A percentile compares a stretch with the other conserved stretches of the same genome.
Evolutionary conservation across 371 early-diverging fungal genomes (phyloP).

Genomic region (Mucor saturninus): DNA sequence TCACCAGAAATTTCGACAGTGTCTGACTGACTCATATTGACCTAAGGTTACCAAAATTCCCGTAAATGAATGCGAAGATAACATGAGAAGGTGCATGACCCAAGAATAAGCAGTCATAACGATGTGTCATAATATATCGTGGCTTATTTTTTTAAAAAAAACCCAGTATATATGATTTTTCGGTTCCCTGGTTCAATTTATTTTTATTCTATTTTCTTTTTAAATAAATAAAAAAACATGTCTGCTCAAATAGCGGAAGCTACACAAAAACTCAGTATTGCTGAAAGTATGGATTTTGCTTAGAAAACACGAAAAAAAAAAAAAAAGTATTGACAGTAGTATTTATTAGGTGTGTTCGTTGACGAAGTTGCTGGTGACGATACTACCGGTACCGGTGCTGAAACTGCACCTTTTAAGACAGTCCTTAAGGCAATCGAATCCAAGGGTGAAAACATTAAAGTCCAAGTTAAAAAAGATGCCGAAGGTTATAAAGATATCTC

Average conservation of each 20-base stretch:
- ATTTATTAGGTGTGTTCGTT: conserved; percentile 55
- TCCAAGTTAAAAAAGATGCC: conserved; percentile 72
- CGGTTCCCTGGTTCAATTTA: not conserved
- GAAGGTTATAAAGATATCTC: conserved; percentile 80
- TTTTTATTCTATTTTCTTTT: conserved; percentile 9
- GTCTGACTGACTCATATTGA: conserved; percentile 22
- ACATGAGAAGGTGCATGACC: not conserved
- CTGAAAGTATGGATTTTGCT: conserved; percentile 28
- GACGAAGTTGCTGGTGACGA: conserved; percentile 80
- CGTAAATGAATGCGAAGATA: not conserved
- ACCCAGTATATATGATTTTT: not conserved
- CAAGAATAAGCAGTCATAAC: not conserved
- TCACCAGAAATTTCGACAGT: conserved; percentile 56
- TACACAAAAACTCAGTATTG: conserved; percentile 32
- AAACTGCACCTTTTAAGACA: conserved; percentile 71
- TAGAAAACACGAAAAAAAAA: not conserved
- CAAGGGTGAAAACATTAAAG: conserved; percentile 56
- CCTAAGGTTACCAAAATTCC: not conserved
- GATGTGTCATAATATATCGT: conserved; percentile 12
- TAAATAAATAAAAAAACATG: conserved; percentile 14
- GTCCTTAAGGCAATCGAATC: conserved; percentile 68
- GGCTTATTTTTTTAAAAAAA: conserved; percentile 9
- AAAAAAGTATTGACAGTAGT: not conserved
- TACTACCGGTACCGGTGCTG: conserved; percentile 68
- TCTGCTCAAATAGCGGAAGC: conserved; percentile 32